Evolutionary conservation across 1,139 yeast genomes (phyloP).

Genomic region (Dujonia santamariae): DNA sequence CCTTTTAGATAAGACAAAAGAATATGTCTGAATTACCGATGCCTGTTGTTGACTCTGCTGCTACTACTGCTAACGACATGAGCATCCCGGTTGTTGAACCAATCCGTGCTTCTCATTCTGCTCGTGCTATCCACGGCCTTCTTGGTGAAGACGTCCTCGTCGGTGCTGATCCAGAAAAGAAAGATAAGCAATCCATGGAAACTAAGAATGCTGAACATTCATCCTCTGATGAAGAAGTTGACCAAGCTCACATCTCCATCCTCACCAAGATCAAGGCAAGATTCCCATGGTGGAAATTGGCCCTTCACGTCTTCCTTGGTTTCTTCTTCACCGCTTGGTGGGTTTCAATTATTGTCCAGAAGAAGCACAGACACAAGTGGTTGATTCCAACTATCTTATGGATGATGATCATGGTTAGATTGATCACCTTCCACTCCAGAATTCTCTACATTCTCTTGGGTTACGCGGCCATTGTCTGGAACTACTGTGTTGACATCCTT

Average conservation of each 20-base stretch:
- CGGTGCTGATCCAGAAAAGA: no score
- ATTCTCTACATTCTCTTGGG: conserved; percentile 31
- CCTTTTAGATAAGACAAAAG: no score
- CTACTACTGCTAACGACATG: no score
- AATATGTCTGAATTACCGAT: no score
- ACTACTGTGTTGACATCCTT: conserved; percentile 32
- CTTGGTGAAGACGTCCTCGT: no score
- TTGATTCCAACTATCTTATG: conserved; percentile 61
- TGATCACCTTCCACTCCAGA: conserved; percentile 52
- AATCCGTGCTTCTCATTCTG: no score
- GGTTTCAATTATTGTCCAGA: conserved; percentile 56
- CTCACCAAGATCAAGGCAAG: conserved; percentile 16
- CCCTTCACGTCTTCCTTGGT: conserved; percentile 31
- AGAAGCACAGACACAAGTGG: conserved; percentile 54
- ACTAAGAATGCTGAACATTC: no score
- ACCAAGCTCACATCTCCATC: neutral
- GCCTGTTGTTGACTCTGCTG: no score
- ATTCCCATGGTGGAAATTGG: conserved; percentile 22
- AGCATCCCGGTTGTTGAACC: no score
- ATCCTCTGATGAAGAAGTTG: neutral
- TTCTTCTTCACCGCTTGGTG: conserved; percentile 66
- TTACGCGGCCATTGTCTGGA: conserved; percentile 38
- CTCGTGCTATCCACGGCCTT: no score
- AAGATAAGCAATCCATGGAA: no score
- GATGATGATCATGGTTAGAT: conserved; percentile 51